Base-by-base conservation (phyloP, 2,329 filamentous ascomycete genomes). In the Chalara sp. region DNA sequence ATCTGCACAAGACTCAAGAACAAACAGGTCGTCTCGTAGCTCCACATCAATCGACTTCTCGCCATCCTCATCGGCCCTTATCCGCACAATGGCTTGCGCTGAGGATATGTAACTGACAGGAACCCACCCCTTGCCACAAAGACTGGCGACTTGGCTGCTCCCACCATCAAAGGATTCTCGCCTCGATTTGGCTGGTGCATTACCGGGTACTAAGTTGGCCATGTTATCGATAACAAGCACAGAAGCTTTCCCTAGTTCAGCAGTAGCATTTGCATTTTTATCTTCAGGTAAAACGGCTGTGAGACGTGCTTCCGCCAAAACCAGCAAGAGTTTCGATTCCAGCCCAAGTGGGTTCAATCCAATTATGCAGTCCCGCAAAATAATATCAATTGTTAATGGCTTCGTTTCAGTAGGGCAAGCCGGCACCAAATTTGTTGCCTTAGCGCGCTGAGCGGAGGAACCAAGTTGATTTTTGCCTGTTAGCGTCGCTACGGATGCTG, bases 1-100 rank as follows among this genome's bases (percentile, higher is more conserved):
- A 68, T 99, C 93, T 32, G 93, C 93, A 62, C 95, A 99, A 1
- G 91, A 95, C 68, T 99, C 93, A 6, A 99, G 72, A 33, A 99
- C 84, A 48, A 99, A 75, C 1, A 99, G 76, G 57, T 95, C 86
- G 62, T 96, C 91, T 54, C 82, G 82, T 44, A 97, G 72, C 56
- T 95, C 88, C 1, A 96, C 76, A 58, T 93, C 85, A 11, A 96
- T 68, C 40, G 81, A 79, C 56, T 84, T 86, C 32, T 82, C 76
- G 1, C 76, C 79, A 35, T 83, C 77, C 1, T 72, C 72, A 2
- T 74, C 73, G 40, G 77, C 73, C 7, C 49, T 57, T 32, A 91
- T 72, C 44, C 81, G 79, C 2, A 93, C 75, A 2, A 73, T 71
- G 1, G 83, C 79, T 54, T 83, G 86, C 0, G 91, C 90, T 3